Percentiles rank a stretch among this genome's conserved stretches.
These are phyloP conservation scores for sweet orange (Citrus sinensis) DNA, from an alignment of 345 rosid genomes.

Conservation along the genomic window DVS_A1.0 CM039161.1:23531001-23531500, in stretches of 20 bases:
- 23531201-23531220: constrained; percentile 73
- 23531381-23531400: neutral
- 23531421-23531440: too few species aligned
- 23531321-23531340: too few species aligned
- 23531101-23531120: constrained; percentile 78
- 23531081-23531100: constrained; percentile 69
- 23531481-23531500: too few species aligned
- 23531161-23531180: constrained; percentile 88
- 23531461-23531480: too few species aligned
- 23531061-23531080: constrained; percentile 71
- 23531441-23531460: too few species aligned
- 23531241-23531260: neutral
- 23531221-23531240: neutral
- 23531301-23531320: neutral
- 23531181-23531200: constrained; percentile 74
- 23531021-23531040: constrained; percentile 8
- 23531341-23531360: neutral
- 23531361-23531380: neutral
- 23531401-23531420: too few species aligned
- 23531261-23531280: neutral
- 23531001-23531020: neutral
- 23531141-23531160: constrained; percentile 63
- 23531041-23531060: constrained; percentile 69
- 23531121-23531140: constrained; percentile 60
- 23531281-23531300: neutral